A percentile compares a stretch with the other conserved stretches of the same genome.
phyloP scores from a whole-genome alignment of 2,329 filamentous ascomycete species.

The Rugonectria rugulosa region DNA sequence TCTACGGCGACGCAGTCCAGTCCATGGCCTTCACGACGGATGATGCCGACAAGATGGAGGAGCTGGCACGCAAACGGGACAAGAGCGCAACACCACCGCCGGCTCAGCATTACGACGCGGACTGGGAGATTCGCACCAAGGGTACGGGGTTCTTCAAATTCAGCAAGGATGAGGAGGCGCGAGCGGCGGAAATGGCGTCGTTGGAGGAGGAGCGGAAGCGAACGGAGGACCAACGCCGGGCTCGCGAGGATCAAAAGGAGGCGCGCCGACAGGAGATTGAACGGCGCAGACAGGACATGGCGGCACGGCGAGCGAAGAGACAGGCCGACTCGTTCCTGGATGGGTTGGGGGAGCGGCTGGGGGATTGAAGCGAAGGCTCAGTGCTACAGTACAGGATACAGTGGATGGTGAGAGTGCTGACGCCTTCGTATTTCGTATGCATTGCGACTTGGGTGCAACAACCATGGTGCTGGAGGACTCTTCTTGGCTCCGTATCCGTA shows the following conservation, averaged over 20 bases:
- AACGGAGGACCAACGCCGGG: constrained; percentile 70
- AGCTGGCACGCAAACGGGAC: constrained; percentile 80
- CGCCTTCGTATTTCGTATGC: not conserved
- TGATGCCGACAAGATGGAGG: constrained; percentile 75
- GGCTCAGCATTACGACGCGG: constrained; percentile 84
- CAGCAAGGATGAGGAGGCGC: constrained; percentile 73
- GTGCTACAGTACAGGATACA: constrained; percentile 28
- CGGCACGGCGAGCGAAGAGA: constrained; percentile 67
- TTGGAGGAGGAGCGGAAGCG: constrained; percentile 71
- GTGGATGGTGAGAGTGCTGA: constrained; percentile 2
- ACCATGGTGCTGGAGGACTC: not conserved
- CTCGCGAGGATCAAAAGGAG: constrained; percentile 64
- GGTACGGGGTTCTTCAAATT: constrained; percentile 95
- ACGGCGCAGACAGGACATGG: constrained; percentile 67
- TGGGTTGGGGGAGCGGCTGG: constrained; percentile 49
- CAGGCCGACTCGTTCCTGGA: constrained; percentile 78
- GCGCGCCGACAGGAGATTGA: constrained; percentile 70
- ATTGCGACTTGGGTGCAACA: not conserved
- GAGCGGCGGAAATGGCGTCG: constrained; percentile 75
- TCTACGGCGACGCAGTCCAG: constrained; percentile 88
- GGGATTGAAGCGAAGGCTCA: not conserved
- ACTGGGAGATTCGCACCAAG: constrained; percentile 82
- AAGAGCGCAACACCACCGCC: constrained; percentile 81
- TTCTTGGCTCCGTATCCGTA: not conserved
- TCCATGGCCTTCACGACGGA: constrained; percentile 82